Evolutionary conservation across 257 asterid species (phyloP).

Genomic region (Gentiana macrophylla): DNA sequence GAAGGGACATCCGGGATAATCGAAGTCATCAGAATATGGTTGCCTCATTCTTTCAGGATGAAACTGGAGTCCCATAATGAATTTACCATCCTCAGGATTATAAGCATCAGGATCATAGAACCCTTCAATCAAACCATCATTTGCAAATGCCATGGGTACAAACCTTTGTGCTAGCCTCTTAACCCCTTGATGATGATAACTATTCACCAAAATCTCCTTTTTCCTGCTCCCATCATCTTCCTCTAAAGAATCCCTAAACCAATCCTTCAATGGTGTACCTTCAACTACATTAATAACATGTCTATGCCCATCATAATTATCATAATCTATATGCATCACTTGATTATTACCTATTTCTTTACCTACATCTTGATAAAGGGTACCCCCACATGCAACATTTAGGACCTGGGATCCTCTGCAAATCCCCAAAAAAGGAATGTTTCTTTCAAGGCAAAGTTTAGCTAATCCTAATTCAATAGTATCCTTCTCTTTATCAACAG

Average conservation of each 20-base stretch:
- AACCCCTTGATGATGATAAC: conserved; percentile 90
- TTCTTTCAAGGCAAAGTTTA: conserved; percentile 67
- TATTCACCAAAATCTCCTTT: conserved; percentile 56
- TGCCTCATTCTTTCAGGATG: conserved; percentile 84
- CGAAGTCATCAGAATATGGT: conserved; percentile 48
- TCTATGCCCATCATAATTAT: conserved; percentile 67
- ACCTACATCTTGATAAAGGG: conserved; percentile 65
- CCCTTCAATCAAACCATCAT: conserved; percentile 75
- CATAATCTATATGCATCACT: conserved; percentile 58
- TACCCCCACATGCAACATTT: conserved; percentile 84
- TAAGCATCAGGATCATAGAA: conserved; percentile 75
- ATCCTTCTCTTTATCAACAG: conserved; percentile 70
- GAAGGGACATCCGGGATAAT: conserved; percentile 62
- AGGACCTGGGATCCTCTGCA: conserved; percentile 86
- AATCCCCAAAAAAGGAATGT: conserved; percentile 76
- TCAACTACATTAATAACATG: conserved; percentile 42
- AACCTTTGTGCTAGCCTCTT: conserved; percentile 68
- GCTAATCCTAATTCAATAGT: conserved; percentile 66
- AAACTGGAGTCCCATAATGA: conserved; percentile 86
- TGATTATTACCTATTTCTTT: conserved; percentile 28
- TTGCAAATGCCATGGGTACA: conserved; percentile 78
- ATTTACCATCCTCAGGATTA: conserved; percentile 70
- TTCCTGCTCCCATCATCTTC: conserved; percentile 6
- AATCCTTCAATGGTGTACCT: conserved; percentile 53
- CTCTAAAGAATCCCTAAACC: conserved; percentile 57